Conservation (phyloP, 2,329 filamentous ascomycete species). For the Xylaria sp. region DNA sequence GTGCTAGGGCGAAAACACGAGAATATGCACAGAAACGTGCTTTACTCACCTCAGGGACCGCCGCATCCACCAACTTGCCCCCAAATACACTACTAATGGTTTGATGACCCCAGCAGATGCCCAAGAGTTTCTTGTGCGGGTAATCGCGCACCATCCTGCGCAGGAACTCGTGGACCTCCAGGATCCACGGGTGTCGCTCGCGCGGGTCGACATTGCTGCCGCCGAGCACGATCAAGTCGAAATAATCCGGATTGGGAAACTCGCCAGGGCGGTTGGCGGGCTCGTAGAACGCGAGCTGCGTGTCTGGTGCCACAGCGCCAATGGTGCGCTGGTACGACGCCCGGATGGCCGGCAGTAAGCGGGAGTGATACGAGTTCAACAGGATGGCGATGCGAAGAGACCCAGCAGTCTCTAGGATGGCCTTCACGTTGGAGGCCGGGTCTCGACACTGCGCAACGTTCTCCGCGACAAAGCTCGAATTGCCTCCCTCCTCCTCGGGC, state of each 20-base stretch:
- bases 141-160: constrained; percentile 49
- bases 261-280: constrained; percentile 51
- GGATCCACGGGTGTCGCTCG: constrained; percentile 55
- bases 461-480: constrained; percentile 2
- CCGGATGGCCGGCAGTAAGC: constrained; percentile 51
- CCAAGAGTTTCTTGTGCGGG: constrained; percentile 52
- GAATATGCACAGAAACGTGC: neutral
- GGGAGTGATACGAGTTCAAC: constrained; percentile 54
- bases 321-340: constrained; percentile 53
- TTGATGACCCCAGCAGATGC: constrained; percentile 63
- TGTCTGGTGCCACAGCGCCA: constrained; percentile 46
- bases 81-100: constrained; percentile 55
- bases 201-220: constrained; percentile 58
- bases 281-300: constrained; percentile 52
- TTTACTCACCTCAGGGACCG: constrained; percentile 52
- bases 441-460: constrained; percentile 12
- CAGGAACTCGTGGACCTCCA: constrained; percentile 56
- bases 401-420: neutral
- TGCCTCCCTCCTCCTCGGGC: constrained; percentile 6
- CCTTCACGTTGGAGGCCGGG: constrained; percentile 10
- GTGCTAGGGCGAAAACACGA: neutral
- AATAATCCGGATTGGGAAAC: constrained; percentile 53
- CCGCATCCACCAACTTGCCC: constrained; percentile 53
- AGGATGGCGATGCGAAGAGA: constrained; percentile 52
- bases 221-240: constrained; percentile 58